Base-by-base conservation (phyloP, 176 grass and related monocot species). In the Tillandsia leiboldiana region DNA sequence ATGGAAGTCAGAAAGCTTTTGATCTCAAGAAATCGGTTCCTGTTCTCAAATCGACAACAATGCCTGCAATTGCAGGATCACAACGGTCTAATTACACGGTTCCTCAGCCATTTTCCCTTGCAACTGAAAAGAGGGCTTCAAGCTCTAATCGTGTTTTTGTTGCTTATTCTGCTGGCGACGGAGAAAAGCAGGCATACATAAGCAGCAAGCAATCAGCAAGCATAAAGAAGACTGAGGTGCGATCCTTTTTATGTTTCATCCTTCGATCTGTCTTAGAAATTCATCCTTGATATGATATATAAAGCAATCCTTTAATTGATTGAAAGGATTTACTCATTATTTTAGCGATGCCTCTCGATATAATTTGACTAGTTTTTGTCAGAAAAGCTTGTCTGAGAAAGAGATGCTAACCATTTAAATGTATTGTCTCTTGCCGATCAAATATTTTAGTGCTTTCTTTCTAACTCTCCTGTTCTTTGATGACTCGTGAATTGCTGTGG, bases 71-170 rank as follows among this genome's bases (percentile, higher is more conserved):
- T 81, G 80, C 73, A 53, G 68, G 67, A 72, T 68, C 72, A 2
- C 74, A 74, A 23, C 81, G 73, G 73, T 67, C 79, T 50, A 91
- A 85, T 70, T 62, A 58, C 42, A 81, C 79, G 53, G 72, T 87
- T 75, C 78, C 84, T 68, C 88, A 87, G 69, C 84, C 84, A 75
- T 87, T 87, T 27, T 2, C 52, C 8, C 82, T 85, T 71, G 80
- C 78, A 80, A 69, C 84, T 72, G 84, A 91, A 85, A 87, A 83
- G 75, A 84, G 54, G 23, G 73, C 66, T 27, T 84, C 82, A 58
- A 57, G 66, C 48, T 78, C 67, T 78, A 66, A 74, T 80, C 48
- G 57, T 53, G 54, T 64, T 71, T 71, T 12, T 49, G 79, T 58
- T 33, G 27, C 50, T 79, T 53, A 82, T 68, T 66, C 84, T 50